Evolutionary conservation across 163 green algal species (phyloP), one percentile per base, ranked within the genome.

Genomic region (Scenedesmus sp.): DNA sequence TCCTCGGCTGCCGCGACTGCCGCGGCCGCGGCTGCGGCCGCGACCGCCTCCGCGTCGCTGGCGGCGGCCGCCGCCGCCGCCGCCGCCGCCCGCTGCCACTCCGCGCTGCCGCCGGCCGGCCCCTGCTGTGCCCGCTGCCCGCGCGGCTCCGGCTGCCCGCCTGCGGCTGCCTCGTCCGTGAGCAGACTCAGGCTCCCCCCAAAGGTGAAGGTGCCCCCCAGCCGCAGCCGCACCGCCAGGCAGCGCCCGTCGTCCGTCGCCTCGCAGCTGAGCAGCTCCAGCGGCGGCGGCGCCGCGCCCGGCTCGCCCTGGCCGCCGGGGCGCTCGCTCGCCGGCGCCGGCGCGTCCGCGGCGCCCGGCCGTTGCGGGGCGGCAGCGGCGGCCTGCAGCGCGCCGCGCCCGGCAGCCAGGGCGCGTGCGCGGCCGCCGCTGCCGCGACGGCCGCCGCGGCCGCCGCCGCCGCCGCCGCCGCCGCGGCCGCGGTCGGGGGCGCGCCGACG

Each of bases 241-340:
- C 36, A 51, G n/a, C 31, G 29, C n/a, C 69, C 54, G 10, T 56
- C 22, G 5, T 54, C 33, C 20, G 66, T 15, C 15, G 66, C 34
- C 20, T 57, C 54, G 47, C 69, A 77, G 26, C 15, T 44, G 24
- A 77, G 22, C 54, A 77, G 69, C 69, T 77, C 45, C 33, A 77
- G 67, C 67, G 50, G 64, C 10, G 53, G 54, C 0, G 69, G 69
- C 2, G 67, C n/a, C 4, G 50, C 31, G 7, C 20, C 34, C 2
- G 7, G 50, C 29, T 0, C 5, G 15, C 51, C 9, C 34, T 54
- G 42, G 6, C 22, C 17, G 58, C 4, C 34, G 22, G 26, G 24
- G 22, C 56, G 63, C 56, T 39, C 22, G 39, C 4, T 14, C 17
- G 50, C 29, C 1, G 20, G 6, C 51, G 15, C 34, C 67, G 31